A percentile compares a stretch with the other conserved stretches of the same genome.
Evolutionary conservation across 2,329 filamentous ascomycete genomes (phyloP).

Genomic region (Onygena corvina): DNA sequence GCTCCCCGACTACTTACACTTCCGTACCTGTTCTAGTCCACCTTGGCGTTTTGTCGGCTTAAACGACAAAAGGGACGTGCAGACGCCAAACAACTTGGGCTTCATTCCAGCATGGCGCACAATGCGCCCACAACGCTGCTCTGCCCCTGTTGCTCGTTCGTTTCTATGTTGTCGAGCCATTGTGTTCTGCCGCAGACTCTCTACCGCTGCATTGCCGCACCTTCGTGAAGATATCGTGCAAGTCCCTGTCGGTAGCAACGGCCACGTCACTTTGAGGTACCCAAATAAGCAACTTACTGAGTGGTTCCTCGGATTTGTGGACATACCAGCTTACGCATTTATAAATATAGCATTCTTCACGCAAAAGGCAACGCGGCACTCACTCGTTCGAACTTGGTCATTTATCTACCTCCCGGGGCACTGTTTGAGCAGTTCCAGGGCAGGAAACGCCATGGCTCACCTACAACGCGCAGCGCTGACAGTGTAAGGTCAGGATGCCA

Average conservation of each 20-base stretch:
- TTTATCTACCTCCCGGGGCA: slow-evolving; percentile 30
- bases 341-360: slow-evolving; percentile 8
- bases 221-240: slow-evolving; percentile 19
- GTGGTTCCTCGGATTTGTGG: not conserved
- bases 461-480: not conserved
- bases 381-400: slow-evolving; percentile 22
- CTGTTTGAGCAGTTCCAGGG: slow-evolving; percentile 16
- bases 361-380: not conserved
- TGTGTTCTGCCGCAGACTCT: slow-evolving; percentile 9
- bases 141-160: not conserved
- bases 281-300: not conserved
- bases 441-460: not conserved
- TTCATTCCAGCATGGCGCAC: slow-evolving; percentile 14
- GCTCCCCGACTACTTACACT: too few relatives aligned
- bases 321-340: not conserved
- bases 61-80: not conserved
- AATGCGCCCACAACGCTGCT: slow-evolving; percentile 18
- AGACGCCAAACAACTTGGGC: too few relatives aligned
- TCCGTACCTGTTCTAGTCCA: too few relatives aligned
- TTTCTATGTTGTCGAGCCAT: not conserved
- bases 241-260: slow-evolving; percentile 23
- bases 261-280: slow-evolving; percentile 22
- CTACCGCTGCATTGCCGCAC: not conserved
- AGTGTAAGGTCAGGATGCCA: not conserved
- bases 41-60: not conserved